Base-by-base conservation (phyloP, 2,329 filamentous ascomycete species). In the Diplocarpon rosae region DNA sequence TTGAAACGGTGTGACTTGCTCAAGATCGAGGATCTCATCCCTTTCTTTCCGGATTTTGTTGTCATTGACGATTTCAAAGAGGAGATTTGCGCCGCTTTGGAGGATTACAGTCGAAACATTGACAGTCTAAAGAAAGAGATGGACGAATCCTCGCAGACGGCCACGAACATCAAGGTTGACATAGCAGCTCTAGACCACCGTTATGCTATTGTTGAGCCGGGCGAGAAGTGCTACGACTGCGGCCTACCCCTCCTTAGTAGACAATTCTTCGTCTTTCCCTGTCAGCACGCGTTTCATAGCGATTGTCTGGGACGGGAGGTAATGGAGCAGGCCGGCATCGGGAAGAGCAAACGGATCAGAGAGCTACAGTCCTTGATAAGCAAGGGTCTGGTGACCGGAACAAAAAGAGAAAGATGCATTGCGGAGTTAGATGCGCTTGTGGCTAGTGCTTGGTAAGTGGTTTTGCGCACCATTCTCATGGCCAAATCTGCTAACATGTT, bases 1-100 rank as follows among this genome's bases (percentile, higher is more conserved):
- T 73, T 96, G 11, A 86, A 87, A 55, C 81, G 87, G 9, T 95
- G 90, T 62, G 88, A 95, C 49, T 72, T 96, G 11, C 76, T 98
- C 39, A 83, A 84, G 51, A 98, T 98, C 52, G 92, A 98, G 66
- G 92, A 98, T 59, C 68, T 98, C 27, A 96, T 98, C 33, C 92
- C 92, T 0, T 95, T 98, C 69, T 98, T 98, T 66, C 92, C 92
- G 0, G 92, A 98, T 62, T 98, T 98, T 61, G 88, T 96, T 17
- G 85, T 96, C 41, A 96, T 98, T 50, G 92, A 98, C 61, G 92
- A 96, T 63, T 98, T 98, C 73, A 95, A 96, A 62, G 89, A 96
- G 52, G 92, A 98, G 62, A 96, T 98, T 31, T 98, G 92, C 66
- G 72, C 78, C 0, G 92, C 93, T 1, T 73, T 98, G 1, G 92